Evolutionary conservation across 2,329 filamentous ascomycete species (phyloP).

Genomic region (Botrytis byssoidea): DNA sequence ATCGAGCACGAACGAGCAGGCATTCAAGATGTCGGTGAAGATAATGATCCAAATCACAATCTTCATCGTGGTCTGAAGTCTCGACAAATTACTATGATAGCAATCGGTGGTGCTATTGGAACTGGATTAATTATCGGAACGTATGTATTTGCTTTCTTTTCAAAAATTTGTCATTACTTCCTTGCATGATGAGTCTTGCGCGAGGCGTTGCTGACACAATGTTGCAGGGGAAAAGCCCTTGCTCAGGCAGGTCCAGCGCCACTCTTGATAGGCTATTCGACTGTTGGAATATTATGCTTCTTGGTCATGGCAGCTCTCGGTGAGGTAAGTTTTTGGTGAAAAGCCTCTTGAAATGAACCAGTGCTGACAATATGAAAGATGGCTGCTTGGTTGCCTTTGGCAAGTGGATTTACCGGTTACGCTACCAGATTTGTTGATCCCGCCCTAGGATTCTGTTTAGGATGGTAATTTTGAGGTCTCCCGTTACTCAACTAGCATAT

Average conservation of each 20-base stretch:
- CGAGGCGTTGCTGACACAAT: constrained; percentile 16
- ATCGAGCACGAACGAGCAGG: background rate
- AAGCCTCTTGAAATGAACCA: constrained; percentile 52
- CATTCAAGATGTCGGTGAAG: constrained; percentile 2
- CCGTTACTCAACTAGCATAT: background rate
- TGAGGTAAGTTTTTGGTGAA: constrained; percentile 23
- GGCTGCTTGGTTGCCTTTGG: constrained; percentile 77
- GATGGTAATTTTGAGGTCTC: constrained; percentile 44
- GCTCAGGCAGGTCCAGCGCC: constrained; percentile 56
- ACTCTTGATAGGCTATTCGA: constrained; percentile 68
- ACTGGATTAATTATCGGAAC: constrained; percentile 69
- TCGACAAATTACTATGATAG: constrained; percentile 61
- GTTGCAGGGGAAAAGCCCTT: constrained; percentile 44
- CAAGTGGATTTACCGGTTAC: constrained; percentile 78
- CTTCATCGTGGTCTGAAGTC: constrained; percentile 54
- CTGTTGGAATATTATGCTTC: constrained; percentile 72
- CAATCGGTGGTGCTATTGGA: constrained; percentile 64
- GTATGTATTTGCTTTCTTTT: constrained; percentile 22
- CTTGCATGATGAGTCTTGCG: background rate
- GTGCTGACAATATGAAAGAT: constrained; percentile 46
- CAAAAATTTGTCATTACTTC: background rate
- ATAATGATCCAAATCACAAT: constrained; percentile 31
- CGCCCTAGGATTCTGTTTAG: constrained; percentile 75
- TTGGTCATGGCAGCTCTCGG: constrained; percentile 73
- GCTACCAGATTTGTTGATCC: constrained; percentile 77